Evolutionary conservation across 192 early-diverging fungal species (phyloP).

Genomic region (Backusella sp.): DNA sequence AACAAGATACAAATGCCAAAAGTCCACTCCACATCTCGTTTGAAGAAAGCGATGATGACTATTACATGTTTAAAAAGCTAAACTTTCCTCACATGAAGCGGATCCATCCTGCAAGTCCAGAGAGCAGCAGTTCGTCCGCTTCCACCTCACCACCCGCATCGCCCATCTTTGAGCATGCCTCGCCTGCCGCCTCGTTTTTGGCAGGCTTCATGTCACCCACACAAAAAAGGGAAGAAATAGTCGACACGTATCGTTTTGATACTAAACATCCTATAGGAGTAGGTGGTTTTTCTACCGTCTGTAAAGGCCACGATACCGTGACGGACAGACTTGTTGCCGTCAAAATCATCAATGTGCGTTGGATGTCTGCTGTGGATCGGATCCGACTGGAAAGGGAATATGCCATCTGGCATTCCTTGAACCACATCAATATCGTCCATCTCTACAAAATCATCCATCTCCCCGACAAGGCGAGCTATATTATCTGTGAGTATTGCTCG

Average conservation of each 20-base stretch:
- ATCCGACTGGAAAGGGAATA: constrained; percentile 63
- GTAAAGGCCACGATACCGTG: constrained; percentile 54
- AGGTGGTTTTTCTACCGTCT: constrained; percentile 77
- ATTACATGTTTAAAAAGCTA: constrained; percentile 8
- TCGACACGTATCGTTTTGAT: constrained; percentile 70
- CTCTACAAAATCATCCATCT: constrained; percentile 63
- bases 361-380: constrained; percentile 12
- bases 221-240: constrained; percentile 69
- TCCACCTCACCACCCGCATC: background rate
- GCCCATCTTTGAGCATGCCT: background rate
- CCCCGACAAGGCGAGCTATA: constrained; percentile 59
- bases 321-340: constrained; percentile 54
- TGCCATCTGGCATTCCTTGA: constrained; percentile 63
- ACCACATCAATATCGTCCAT: constrained; percentile 66
- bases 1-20: background rate
- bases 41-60: background rate
- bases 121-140: background rate
- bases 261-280: constrained; percentile 66
- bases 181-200: constrained; percentile 39
- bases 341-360: constrained; percentile 60
- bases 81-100: constrained; percentile 7
- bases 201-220: constrained; percentile 30
- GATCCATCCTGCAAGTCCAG: background rate
- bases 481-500: constrained; percentile 68
- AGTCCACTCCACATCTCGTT: constrained; percentile 7